Evolutionary conservation across 2,329 filamentous ascomycete genomes (phyloP).

Genomic region (Fusarium temperatum): DNA sequence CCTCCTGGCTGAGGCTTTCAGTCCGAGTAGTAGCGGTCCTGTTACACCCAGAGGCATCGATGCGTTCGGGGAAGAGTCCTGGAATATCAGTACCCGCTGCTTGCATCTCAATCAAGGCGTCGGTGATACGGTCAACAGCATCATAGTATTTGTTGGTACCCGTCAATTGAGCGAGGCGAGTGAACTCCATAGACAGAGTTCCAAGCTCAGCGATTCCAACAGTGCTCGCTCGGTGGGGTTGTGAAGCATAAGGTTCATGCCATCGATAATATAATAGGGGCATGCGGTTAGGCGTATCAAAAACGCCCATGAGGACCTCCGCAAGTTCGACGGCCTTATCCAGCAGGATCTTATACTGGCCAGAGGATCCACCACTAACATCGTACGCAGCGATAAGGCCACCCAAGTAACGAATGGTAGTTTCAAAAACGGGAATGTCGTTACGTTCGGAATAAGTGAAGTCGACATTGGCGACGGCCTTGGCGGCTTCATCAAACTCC

Average conservation of each 20-base stretch:
- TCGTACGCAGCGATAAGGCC: constrained; percentile 89
- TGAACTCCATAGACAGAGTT: constrained; percentile 88
- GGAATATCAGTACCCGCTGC: constrained; percentile 72
- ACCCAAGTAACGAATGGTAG: constrained; percentile 89
- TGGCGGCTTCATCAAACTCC: constrained; percentile 82
- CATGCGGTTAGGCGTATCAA: constrained; percentile 95
- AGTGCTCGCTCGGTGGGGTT: constrained; percentile 68
- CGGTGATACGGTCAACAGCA: constrained; percentile 84
- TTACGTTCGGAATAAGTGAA: constrained; percentile 75
- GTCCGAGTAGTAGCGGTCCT: constrained; percentile 53
- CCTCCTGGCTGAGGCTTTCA: constrained; percentile 46
- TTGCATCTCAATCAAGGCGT: constrained; percentile 81
- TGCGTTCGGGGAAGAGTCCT: constrained; percentile 80
- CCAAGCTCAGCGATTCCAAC: constrained; percentile 78
- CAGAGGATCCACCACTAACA: constrained; percentile 70
- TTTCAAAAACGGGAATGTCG: constrained; percentile 91
- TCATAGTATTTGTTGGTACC: constrained; percentile 87
- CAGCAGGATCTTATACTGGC: constrained; percentile 71
- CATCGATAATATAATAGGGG: constrained; percentile 83
- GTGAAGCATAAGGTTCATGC: constrained; percentile 71
- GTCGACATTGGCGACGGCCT: constrained; percentile 77
- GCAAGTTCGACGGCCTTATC: constrained; percentile 82
- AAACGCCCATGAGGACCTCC: constrained; percentile 81
- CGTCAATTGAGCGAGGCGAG: constrained; percentile 85
- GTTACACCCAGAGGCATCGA: constrained; percentile 85